Base-by-base conservation (phyloP, 75 land plant genomes). In the Sequoia sempervirens region DNA sequence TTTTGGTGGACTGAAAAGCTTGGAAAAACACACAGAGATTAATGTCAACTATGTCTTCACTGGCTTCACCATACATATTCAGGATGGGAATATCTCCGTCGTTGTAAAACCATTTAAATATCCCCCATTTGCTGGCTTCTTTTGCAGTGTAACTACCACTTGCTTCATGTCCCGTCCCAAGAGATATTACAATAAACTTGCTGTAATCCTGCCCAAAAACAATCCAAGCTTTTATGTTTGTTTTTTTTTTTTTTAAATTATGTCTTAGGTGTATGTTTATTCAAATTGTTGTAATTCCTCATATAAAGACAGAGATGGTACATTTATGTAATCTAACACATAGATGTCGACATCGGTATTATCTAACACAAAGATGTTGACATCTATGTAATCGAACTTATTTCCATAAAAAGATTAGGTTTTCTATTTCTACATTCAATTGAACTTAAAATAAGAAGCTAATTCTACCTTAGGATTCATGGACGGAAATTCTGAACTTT, bases 41-140 rank as follows among this genome's bases (percentile, higher is more conserved):
- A 54, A 88, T 84, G 82, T 95, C 96, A 12, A 89, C 87, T 91
- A 95, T 88, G 80, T 95, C 96, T 2, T 86, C 83, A 66, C 88
- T 89, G 4, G 89, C 87, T 69, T 92, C 87, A 0, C 56, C 83
- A 73, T 87, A 92, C 15, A 87, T 82, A 23, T 94, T 92, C 4
- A 95, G 64, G 10, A 94, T n/a, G 0, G 96, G 97, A 3, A 83
- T 52, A 7, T 89, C 75, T 23, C 88, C 86, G 23, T 66, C 72
- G 40, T 75, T 78, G 54, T 28, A 66, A 13, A 95, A 54, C 97
- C 97, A 95, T 12, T 84, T 85, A 20, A 95, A 36, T 0, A 89
- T 2, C 8, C 93, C 96, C 97, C 97, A 95, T 38, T 75, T 87
- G 32, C 81, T 84, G 13, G 80, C 87, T 0, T 78, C 72, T 38